Evolutionary conservation across 345 rosid species (phyloP).

Genomic region (Sisymbrium irio): DNA sequence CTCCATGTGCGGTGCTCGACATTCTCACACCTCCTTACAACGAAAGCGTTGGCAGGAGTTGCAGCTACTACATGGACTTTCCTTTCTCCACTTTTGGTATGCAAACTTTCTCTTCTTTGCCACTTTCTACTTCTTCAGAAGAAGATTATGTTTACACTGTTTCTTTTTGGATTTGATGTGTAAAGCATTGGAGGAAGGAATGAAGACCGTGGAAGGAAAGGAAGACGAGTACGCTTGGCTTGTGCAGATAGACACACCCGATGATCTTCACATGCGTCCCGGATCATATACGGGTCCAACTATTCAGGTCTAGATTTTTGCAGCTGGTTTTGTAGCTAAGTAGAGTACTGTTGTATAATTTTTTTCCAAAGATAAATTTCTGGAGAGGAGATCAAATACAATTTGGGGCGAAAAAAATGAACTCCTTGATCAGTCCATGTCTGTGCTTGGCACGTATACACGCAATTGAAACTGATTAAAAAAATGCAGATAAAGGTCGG

Average conservation of each 20-base stretch:
- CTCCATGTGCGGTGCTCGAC: constrained; percentile 92
- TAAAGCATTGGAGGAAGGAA: constrained; percentile 42
- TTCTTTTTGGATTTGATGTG: neutral
- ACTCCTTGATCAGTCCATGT: neutral
- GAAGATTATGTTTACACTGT: neutral
- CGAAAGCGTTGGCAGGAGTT: constrained; percentile 71
- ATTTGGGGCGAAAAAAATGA: neutral
- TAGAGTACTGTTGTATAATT: constrained; percentile 29
- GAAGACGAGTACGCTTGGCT: constrained; percentile 85
- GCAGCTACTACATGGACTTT: constrained; percentile 81
- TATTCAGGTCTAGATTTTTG: constrained; percentile 41
- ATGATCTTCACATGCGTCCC: constrained; percentile 69
- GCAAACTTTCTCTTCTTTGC: constrained; percentile 7
- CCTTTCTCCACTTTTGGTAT: constrained; percentile 66
- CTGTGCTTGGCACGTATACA: neutral
- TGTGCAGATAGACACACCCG: constrained; percentile 69
- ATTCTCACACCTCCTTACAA: constrained; percentile 85
- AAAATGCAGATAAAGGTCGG: neutral
- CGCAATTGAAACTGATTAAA: neutral
- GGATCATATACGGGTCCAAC: constrained; percentile 70
- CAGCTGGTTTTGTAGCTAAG: neutral
- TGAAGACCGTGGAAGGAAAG: constrained; percentile 41
- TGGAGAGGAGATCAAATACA: constrained; percentile 4
- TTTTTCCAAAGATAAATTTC: constrained; percentile 20
- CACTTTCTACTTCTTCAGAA: neutral